phyloP scores from a whole-genome alignment of 768 basidiomycete species.

The Butyriboletus loyo region DNA sequence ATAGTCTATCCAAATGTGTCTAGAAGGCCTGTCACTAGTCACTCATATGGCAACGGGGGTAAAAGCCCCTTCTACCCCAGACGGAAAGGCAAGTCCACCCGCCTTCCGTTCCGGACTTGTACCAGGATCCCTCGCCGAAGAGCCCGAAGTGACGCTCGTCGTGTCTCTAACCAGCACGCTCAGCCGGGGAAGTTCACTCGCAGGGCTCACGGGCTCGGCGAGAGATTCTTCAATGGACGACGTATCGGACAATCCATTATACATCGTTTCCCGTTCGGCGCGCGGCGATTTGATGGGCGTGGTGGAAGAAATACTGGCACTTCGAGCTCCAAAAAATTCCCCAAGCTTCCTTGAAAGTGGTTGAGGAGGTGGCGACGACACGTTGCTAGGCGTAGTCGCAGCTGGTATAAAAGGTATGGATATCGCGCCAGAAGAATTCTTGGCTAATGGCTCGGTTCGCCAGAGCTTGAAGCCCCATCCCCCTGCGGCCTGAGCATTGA shows the following conservation, averaged over 20 bases:
- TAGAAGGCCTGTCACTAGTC: conserved; percentile 17
- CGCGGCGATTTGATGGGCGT: conserved; percentile 24
- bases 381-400: conserved; percentile 17
- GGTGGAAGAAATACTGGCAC: conserved; percentile 48
- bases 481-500: conserved; percentile 28
- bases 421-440: conserved; percentile 24
- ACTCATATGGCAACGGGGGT: conserved; percentile 30
- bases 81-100: conserved; percentile 9
- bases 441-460: conserved; percentile 42
- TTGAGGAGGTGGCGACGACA: conserved; percentile 32
- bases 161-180: conserved; percentile 32
- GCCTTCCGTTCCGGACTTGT: conserved; percentile 30
- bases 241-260: conserved; percentile 32
- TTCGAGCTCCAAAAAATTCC: conserved; percentile 62
- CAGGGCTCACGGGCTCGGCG: conserved; percentile 33
- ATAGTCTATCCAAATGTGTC: conserved; percentile 16
- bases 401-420: conserved; percentile 26
- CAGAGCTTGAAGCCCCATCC: conserved; percentile 75
- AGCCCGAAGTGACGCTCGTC: conserved; percentile 26
- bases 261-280: conserved; percentile 25
- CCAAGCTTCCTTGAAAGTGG: conserved; percentile 66
- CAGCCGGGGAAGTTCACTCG: conserved; percentile 25
- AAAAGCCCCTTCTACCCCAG: conserved; percentile 18
- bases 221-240: conserved; percentile 38
- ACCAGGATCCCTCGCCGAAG: conserved; percentile 24